Base-by-base conservation (phyloP, 2,329 filamentous ascomycete genomes). In the Chaetomium globosum region DNA sequence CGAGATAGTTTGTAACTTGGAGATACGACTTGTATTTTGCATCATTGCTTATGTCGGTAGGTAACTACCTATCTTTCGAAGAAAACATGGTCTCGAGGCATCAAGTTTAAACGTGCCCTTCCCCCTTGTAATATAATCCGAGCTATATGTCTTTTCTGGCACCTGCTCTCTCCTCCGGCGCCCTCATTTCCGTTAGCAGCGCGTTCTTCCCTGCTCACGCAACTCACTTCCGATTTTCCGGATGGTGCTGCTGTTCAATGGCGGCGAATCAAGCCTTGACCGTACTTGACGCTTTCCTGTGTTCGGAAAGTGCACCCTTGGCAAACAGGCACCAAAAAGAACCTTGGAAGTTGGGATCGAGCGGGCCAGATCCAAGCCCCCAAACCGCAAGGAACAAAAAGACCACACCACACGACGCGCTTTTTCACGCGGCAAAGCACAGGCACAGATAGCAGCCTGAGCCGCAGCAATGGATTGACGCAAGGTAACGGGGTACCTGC, bases 251-350 rank as follows among this genome's bases (percentile, higher is more conserved):
- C 28, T 31, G 23, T 58, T 59, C 56, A 55, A 54, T 59, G 55
- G 61, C 36, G 60, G 58, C 54, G 63, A 62, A 61, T 62, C 59
- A 59, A 49, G 10, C 26, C 13, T 46, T n/a, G n/a, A n/a, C n/a
- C n/a, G n/a, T n/a, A n/a, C n/a, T n/a, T n/a, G 52, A 36, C 52
- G 46, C 59, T 62, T 65, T 21, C 53, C 55, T 36, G 13, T 49
- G 54, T 65, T 39, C 13, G 64, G 59, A 53, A 62, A 51, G 63
- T 28, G 54, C 48, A 30, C 52, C 46, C 57, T 53, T 64, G 62
- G 62, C 56, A 51, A 51, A 33, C 53, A 33, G 10, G 31, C 46
- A 16, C 23, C 8, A 26, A n/a, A 28, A 39, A 19, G n/a, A 26
- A 26, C 26, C 26, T 26, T 26, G 26, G 26, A 46, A 43, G 43